Percentiles rank a stretch among this genome's conserved stretches.
phyloP scores from a whole-genome alignment of 768 basidiomycete genomes.

The Sporobolomyces phaffii region DNA sequence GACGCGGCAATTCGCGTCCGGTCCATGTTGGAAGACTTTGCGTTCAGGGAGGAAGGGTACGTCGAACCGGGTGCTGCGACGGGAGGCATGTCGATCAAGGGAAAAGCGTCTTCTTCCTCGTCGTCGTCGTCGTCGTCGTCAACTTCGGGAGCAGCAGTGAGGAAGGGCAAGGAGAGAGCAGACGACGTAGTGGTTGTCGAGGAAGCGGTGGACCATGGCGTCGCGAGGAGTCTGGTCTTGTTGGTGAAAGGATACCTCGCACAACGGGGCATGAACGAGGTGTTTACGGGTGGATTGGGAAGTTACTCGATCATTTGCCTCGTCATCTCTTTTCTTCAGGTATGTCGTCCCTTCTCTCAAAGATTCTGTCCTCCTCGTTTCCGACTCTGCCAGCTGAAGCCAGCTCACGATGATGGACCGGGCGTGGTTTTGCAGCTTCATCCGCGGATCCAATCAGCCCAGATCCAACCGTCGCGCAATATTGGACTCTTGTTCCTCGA shows the following conservation, averaged over 20 bases:
- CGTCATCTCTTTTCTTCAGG: conserved; percentile 87
- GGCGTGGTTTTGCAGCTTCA: conserved; percentile 80
- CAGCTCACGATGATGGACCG: no score
- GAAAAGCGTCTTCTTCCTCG: conserved; percentile 47
- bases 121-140: no score
- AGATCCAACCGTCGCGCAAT: conserved; percentile 80
- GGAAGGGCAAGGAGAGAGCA: not conserved
- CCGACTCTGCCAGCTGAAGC: no score
- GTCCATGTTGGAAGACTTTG: conserved; percentile 60
- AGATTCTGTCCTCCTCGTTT: not conserved
- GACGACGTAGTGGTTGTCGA: not conserved
- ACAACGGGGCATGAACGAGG: conserved; percentile 92
- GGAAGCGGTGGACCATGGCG: conserved; percentile 36
- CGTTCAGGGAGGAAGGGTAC: conserved; percentile 31
- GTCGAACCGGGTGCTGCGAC: conserved; percentile 27
- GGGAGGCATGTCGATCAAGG: conserved; percentile 55
- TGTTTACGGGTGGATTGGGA: conserved; percentile 90
- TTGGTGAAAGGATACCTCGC: conserved; percentile 84
- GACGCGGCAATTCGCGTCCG: conserved; percentile 71
- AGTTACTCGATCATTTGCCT: conserved; percentile 91
- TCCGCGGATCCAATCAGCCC: conserved; percentile 79
- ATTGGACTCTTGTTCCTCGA: conserved; percentile 92
- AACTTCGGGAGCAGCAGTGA: no score
- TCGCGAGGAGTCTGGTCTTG: conserved; percentile 57
- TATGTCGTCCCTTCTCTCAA: conserved; percentile 42